These are phyloP conservation scores for Tausonia pullulans DNA, from an alignment of 1,284 basidiomycete species.

Conservation along the genomic window DNA sequence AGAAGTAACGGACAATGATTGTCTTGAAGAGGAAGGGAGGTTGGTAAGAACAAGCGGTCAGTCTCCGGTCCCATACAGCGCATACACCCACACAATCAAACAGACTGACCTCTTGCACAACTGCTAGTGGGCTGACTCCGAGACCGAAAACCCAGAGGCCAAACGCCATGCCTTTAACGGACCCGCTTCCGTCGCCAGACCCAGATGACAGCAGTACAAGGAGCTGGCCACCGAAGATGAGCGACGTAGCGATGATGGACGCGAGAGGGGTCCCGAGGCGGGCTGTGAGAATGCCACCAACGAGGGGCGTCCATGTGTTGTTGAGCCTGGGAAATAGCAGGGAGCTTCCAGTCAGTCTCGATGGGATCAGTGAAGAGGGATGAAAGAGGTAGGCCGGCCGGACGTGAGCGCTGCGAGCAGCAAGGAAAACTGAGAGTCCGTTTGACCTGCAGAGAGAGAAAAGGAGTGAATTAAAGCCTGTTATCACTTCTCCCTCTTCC, in stretches of 20 bases:
- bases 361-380: neutral
- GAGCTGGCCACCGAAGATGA: conserved; percentile 50
- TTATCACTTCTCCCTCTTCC: too few species aligned
- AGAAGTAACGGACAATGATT: conserved; percentile 54
- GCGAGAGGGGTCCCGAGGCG: conserved; percentile 42
- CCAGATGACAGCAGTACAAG: conserved; percentile 20
- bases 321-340: conserved; percentile 43
- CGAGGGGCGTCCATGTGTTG: conserved; percentile 66
- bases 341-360: neutral
- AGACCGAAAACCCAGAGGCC: conserved; percentile 60
- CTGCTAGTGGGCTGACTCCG: conserved; percentile 61
- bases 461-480: neutral
- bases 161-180: conserved; percentile 51
- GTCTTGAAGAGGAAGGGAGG: conserved; percentile 9
- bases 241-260: conserved; percentile 57
- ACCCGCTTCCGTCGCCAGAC: neutral
- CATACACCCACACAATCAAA: neutral
- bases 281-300: conserved; percentile 55
- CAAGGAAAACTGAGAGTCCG: conserved; percentile 60
- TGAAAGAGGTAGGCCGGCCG: conserved; percentile 1
- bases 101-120: conserved; percentile 26
- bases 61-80: too few species aligned
- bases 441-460: neutral
- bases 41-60: neutral
- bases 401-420: conserved; percentile 53